Evolutionary conservation across 805 yeast species (phyloP).

Genomic region (Suhomyces faveliae): DNA sequence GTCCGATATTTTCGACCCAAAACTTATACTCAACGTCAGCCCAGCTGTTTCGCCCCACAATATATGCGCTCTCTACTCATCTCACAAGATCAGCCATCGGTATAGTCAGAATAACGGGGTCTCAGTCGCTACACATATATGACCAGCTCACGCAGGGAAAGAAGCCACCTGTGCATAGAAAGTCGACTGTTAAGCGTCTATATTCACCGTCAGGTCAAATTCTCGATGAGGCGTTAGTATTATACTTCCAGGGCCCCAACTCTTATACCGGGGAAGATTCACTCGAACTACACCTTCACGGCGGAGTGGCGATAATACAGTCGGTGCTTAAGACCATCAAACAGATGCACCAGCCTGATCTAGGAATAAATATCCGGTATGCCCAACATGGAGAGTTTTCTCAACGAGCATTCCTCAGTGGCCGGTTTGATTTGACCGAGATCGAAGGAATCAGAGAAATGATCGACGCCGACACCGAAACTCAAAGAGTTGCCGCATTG

Average conservation of each 20-base stretch:
- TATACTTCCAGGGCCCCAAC: slow-evolving; percentile 68
- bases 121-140: slow-evolving; percentile 50
- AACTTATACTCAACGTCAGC: not conserved
- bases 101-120: slow-evolving; percentile 79
- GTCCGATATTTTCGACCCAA: not conserved
- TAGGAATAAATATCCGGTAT: slow-evolving; percentile 53
- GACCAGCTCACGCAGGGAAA: slow-evolving; percentile 43
- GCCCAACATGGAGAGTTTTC: slow-evolving; percentile 96
- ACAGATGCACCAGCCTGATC: slow-evolving; percentile 45
- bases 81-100: slow-evolving; percentile 83
- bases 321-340: slow-evolving; percentile 66
- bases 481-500: slow-evolving; percentile 75
- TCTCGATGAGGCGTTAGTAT: slow-evolving; percentile 73
- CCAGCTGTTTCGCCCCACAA: slow-evolving; percentile 52
- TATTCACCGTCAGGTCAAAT: slow-evolving; percentile 45
- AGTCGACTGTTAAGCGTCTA: slow-evolving; percentile 58
- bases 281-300: slow-evolving; percentile 88
- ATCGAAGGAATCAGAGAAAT: slow-evolving; percentile 86
- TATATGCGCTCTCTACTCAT: slow-evolving; percentile 87
- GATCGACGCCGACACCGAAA: slow-evolving; percentile 92
- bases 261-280: slow-evolving; percentile 93
- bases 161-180: slow-evolving; percentile 46
- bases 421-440: slow-evolving; percentile 81
- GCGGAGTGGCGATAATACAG: slow-evolving; percentile 81
- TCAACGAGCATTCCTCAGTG: slow-evolving; percentile 78